Base-by-base conservation (phyloP, 495 filamentous ascomycete species). In the Lentithecium fluviatile region DNA sequence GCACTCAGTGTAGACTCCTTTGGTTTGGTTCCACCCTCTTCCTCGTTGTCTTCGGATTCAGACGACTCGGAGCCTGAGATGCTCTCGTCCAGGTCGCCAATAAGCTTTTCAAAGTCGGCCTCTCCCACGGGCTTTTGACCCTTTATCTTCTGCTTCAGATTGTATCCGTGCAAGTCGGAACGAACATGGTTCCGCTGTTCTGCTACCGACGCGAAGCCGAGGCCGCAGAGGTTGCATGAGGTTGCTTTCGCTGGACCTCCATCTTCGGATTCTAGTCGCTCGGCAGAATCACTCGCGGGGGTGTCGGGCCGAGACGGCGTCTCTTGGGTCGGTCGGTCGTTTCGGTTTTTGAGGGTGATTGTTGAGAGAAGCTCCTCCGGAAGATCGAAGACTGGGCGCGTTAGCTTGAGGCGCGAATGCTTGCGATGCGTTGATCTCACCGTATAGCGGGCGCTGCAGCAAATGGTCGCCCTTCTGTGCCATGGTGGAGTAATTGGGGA, bases 101-200 rank as follows among this genome's bases (percentile, higher is more conserved):
- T 77, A 12, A 97, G 81, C 69, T 85, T 88, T 66, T 89, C 87
- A 56, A 97, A 97, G 45, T 96, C 88, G 11, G 66, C 65, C 57
- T 97, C 94, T 11, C 82, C 80, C 1, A 96, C 85, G 0, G 85
- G 76, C 11, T 76, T 78, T 45, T 77, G 79, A 0, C 88, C 89
- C 52, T 86, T 80, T 34, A 96, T 73, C 75, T 89, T 93, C 69
- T 89, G 90, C 72, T 96, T 97, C 48, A 97, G 71, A 70, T 98
- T 98, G 73, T 96, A 97, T 54, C 87, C 81, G 73, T 98, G 94
- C 46, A 93, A 79, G 71, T 98, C 94, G n/a, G 92, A 95, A 53
- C 87, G 85, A 24, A 88, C 84, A 76, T 98, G 94, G 52, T 82
- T 79, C 45, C 88, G 83, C 66, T 98, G 95, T 51, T 96, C 91